Evolutionary conservation across 352 stramenopile species (phyloP).

Genomic region (Phytophthora citrophthora): DNA sequence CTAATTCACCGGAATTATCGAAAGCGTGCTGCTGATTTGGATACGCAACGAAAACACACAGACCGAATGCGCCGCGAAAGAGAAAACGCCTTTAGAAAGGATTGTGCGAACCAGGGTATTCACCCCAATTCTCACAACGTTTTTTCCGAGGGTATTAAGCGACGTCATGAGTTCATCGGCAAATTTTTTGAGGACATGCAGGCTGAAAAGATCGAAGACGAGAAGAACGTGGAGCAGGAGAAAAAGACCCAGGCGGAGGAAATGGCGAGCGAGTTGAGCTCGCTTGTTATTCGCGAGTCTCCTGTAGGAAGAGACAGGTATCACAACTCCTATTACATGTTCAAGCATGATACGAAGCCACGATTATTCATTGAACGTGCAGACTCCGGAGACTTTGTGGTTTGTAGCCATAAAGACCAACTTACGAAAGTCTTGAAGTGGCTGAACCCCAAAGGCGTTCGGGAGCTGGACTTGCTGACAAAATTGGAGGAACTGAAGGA

Average conservation of each 20-base stretch:
- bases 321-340: slow-evolving; percentile 84
- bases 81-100: slow-evolving; percentile 61
- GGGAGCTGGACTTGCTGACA: slow-evolving; percentile 66
- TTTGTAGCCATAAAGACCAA: slow-evolving; percentile 50
- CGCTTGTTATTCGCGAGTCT: slow-evolving; percentile 70
- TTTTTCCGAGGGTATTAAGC: slow-evolving; percentile 67
- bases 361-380: slow-evolving; percentile 74
- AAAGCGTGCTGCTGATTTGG: slow-evolving; percentile 60
- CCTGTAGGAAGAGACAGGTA: slow-evolving; percentile 77
- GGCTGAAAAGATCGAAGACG: slow-evolving; percentile 54
- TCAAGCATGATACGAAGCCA: slow-evolving; percentile 67
- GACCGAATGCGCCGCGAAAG: slow-evolving; percentile 62
- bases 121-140: slow-evolving; percentile 73
- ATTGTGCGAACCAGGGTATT: slow-evolving; percentile 67
- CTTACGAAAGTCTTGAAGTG: slow-evolving; percentile 59
- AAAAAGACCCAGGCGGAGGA: slow-evolving; percentile 51
- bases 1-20: slow-evolving; percentile 52
- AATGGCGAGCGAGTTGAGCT: slow-evolving; percentile 46
- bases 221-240: slow-evolving; percentile 56
- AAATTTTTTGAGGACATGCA: slow-evolving; percentile 74
- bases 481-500: slow-evolving; percentile 62
- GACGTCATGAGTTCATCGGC: slow-evolving; percentile 65
- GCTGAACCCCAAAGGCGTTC: slow-evolving; percentile 80
- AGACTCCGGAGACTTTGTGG: slow-evolving; percentile 66
- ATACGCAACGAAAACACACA: slow-evolving; percentile 55